Evolutionary conservation across 805 yeast genomes (phyloP).

Genomic region (Sugiyamaella mastotermitis): DNA sequence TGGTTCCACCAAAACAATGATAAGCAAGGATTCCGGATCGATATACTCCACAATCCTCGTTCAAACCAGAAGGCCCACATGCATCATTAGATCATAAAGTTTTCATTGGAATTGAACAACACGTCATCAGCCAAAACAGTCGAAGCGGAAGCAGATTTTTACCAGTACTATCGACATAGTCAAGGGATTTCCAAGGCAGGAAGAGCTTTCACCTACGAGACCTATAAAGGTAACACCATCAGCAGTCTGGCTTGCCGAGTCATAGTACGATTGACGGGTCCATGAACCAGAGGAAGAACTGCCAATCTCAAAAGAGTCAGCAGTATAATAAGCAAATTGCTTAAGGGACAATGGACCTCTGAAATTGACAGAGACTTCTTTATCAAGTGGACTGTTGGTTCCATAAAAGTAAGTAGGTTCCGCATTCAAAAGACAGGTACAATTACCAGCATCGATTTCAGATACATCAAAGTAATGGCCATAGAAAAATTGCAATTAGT

Average conservation of each 20-base stretch:
- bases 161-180: too few species aligned
- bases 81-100: too few species aligned
- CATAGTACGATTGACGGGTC: conserved; percentile 71
- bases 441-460: too few species aligned
- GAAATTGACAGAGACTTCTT: conserved; percentile 82
- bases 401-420: too few species aligned
- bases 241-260: conserved; percentile 56
- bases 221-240: conserved; percentile 76
- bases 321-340: conserved; percentile 82
- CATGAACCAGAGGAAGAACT: conserved; percentile 47
- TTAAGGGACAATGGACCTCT: conserved; percentile 79
- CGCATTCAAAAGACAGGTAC: too few species aligned
- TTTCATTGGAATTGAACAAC: too few species aligned
- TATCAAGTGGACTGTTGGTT: conserved; percentile 69
- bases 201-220: conserved; percentile 86
- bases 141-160: too few species aligned
- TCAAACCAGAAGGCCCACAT: too few species aligned
- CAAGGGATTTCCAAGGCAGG: too few species aligned
- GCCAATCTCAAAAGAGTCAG: conserved; percentile 23
- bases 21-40: conserved; percentile 83
- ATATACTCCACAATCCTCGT: conserved; percentile 77
- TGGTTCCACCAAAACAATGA: conserved; percentile 83
- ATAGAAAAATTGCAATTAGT: too few species aligned
- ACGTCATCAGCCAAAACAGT: too few species aligned
- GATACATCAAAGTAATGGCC: too few species aligned